Percentiles rank a stretch among this genome's conserved stretches.
phyloP scores from a whole-genome alignment of 2,329 filamentous ascomycete genomes.

The Leptographium lundbergii region DNA sequence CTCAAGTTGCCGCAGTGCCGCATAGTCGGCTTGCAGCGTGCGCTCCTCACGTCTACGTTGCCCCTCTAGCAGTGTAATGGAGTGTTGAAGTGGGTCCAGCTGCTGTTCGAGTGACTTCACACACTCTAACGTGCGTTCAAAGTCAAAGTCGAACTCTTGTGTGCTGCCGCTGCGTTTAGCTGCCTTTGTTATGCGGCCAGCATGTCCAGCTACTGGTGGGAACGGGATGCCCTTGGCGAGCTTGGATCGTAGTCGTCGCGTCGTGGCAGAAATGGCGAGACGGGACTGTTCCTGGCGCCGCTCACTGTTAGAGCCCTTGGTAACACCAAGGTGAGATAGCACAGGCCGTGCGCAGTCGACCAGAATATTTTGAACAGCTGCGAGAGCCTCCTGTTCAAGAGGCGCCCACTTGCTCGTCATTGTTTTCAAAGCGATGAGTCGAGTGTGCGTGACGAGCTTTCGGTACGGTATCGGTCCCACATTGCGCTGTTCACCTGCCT shows the following conservation, averaged over 20 bases:
- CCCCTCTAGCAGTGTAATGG: constrained; percentile 44
- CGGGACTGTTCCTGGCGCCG: constrained; percentile 40
- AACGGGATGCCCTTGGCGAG: constrained; percentile 52
- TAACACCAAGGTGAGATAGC: constrained; percentile 39
- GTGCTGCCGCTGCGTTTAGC: constrained; percentile 16
- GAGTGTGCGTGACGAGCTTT: constrained; percentile 37
- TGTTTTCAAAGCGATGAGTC: constrained; percentile 44
- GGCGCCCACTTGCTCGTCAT: constrained; percentile 59
- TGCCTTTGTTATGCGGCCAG: background rate
- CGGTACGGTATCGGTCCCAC: constrained; percentile 22
- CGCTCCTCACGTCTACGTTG: constrained; percentile 45
- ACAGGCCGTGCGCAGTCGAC: constrained; percentile 48
- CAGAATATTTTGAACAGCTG: constrained; percentile 43
- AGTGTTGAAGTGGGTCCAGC: constrained; percentile 50
- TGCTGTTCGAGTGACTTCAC: constrained; percentile 41
- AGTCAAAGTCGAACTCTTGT: constrained; percentile 49
- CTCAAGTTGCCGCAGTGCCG: constrained; percentile 36
- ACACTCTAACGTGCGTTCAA: constrained; percentile 51
- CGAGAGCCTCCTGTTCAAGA: constrained; percentile 40
- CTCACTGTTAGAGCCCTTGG: constrained; percentile 17
- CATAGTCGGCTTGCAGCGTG: constrained; percentile 43
- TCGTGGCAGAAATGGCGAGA: constrained; percentile 40
- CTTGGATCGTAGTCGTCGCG: constrained; percentile 43
- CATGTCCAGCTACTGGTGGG: constrained; percentile 30
- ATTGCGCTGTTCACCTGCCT: background rate